phyloP scores from a whole-genome alignment of 257 asterid genomes.

The Primulina tabacum region DNA sequence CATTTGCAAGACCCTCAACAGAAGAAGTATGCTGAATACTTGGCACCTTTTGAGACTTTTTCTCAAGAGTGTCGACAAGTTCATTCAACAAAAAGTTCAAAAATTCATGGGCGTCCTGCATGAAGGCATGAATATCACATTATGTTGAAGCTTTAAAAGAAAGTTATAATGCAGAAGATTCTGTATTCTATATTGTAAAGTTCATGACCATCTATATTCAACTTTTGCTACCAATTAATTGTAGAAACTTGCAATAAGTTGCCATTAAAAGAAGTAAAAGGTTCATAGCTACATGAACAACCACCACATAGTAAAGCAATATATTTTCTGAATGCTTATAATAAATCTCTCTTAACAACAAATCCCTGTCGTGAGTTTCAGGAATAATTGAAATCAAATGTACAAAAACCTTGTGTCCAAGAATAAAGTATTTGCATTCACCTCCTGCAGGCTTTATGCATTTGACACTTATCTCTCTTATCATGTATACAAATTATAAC shows the following conservation, averaged over 20 bases:
- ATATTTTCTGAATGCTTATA: not conserved
- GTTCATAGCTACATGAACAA: conserved; percentile 1
- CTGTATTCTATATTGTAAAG: not conserved
- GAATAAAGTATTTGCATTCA: not conserved
- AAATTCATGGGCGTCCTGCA: conserved; percentile 93
- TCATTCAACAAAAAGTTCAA: conserved; percentile 78
- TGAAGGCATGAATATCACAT: conserved; percentile 17
- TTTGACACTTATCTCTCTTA: no score
- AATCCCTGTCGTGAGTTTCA: conserved; percentile 9
- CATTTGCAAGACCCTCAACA: conserved; percentile 41
- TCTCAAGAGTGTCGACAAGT: conserved; percentile 85
- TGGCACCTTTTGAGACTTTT: conserved; percentile 57
- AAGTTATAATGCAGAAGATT: conserved; percentile 9
- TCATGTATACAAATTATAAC: no score
- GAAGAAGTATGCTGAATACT: conserved; percentile 32
- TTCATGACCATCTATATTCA: conserved; percentile 13
- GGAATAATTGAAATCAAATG: conserved; percentile 9
- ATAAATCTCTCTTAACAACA: not conserved
- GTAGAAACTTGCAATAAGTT: not conserved
- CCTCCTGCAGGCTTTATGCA: no score
- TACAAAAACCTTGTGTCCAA: not conserved
- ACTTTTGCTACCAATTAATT: conserved; percentile 6
- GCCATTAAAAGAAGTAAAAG: not conserved
- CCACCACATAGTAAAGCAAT: conserved; percentile 10
- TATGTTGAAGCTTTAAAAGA: conserved; percentile 2